Conservation (phyloP, 202 grass and related monocot species). For the Hordeum pubiflorum region DNA sequence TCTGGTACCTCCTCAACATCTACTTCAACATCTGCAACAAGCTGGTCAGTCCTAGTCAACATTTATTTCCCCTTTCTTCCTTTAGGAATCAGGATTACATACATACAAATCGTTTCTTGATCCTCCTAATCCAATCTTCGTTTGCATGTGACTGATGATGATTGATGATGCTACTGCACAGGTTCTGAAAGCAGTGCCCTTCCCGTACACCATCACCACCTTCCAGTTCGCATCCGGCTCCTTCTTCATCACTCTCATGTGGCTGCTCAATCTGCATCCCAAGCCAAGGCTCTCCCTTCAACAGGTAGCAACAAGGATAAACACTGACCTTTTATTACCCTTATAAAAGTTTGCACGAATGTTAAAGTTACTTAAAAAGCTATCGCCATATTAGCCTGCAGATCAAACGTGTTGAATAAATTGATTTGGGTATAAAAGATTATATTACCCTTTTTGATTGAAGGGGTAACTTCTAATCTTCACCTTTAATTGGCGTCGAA, state of each 20-base stretch:
- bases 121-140: not conserved
- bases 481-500: too few species aligned
- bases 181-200: constrained; percentile 47
- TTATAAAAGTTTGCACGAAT: too few species aligned
- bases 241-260: constrained; percentile 72
- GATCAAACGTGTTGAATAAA: too few species aligned
- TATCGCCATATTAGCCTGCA: too few species aligned
- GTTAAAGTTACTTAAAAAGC: too few species aligned
- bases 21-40: constrained; percentile 88
- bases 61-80: not conserved
- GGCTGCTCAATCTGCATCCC: constrained; percentile 49
- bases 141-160: not conserved
- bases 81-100: not conserved
- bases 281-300: constrained; percentile 47
- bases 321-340: not conserved
- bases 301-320: constrained; percentile 29
- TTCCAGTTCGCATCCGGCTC: constrained; percentile 70
- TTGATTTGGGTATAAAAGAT: too few species aligned
- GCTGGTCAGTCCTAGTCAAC: constrained; percentile 25
- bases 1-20: constrained; percentile 81
- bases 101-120: not conserved
- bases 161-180: constrained; percentile 6
- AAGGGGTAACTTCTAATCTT: too few species aligned
- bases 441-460: too few species aligned
- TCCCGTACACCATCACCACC: constrained; percentile 62